Base-by-base conservation (phyloP, 768 basidiomycete genomes). In the Russula lepida region DNA sequence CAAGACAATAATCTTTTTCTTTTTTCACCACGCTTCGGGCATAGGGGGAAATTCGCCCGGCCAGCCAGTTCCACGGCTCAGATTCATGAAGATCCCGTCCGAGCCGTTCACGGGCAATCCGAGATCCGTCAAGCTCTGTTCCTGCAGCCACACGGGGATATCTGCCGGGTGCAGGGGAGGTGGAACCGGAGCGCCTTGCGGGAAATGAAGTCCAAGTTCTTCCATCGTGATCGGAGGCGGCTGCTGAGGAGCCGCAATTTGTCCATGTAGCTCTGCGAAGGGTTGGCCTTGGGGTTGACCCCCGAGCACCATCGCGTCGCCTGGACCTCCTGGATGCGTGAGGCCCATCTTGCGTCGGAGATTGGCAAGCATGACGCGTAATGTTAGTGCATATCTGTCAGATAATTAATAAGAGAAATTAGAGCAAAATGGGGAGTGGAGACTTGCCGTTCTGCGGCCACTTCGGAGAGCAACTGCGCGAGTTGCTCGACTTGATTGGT, bases 351-450 rank as follows among this genome's bases (percentile, higher is more conserved):
- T 95, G 61, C 93, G 86, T 48, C 92, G 84, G 60, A 95, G 80
- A 73, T 91, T 92, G 52, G 92, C 88, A 54, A 97, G 81, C 93
- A 95, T 95, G 69, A 97, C 87, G 56, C 93, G 87, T 27, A 98
- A 77, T 6, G 94, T 91, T 39, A 95, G 76, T 2, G 94, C 92
- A 70, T 97, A 95, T 49, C 89, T 91, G 57, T 17, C 19, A 19
- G 46, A n/a, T 35, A 2, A 25, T 37, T 30, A 21, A 27, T 64
- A 19, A n/a, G 43, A 47, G 43, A 53, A 17, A 13, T 0, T 8
- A 30, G 12, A 6, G 28, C 19, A 8, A 48, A 35, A 51, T 37
- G 6, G 12, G 15, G 9, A 23, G 43, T 4, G 12, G 23, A 30
- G 43, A 52, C 37, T 59, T 54, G 84, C 86, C 94, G 82, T 76